phyloP scores from a whole-genome alignment of 164 flowering plant species.

The Berberis thunbergii region DNA sequence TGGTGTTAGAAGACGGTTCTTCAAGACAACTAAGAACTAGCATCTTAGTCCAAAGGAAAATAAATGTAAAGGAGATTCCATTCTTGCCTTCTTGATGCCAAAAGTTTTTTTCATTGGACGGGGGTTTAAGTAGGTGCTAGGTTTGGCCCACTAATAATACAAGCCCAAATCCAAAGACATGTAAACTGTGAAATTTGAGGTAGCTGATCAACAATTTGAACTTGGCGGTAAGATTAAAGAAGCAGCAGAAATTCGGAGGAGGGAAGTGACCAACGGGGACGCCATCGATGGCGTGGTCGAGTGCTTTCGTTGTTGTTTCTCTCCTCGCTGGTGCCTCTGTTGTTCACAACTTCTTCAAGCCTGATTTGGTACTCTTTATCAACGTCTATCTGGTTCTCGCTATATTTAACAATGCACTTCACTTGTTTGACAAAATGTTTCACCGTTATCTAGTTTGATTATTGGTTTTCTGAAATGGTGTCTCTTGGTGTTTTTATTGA shows the following conservation, averaged over 20 bases:
- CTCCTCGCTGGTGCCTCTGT: conserved; percentile 70
- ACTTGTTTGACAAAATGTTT: conserved; percentile 9
- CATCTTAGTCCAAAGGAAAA: too few species aligned
- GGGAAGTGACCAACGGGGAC: conserved; percentile 59
- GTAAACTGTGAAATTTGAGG: too few species aligned
- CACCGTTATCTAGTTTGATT: not conserved
- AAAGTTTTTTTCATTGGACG: too few species aligned
- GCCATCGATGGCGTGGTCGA: conserved; percentile 57
- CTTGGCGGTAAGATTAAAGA: not conserved
- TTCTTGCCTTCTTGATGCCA: too few species aligned
- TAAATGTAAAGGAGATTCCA: too few species aligned
- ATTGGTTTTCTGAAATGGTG: not conserved
- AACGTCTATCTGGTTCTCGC: not conserved
- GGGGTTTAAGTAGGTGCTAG: too few species aligned
- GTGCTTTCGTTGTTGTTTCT: conserved; percentile 51
- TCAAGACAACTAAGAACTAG: too few species aligned
- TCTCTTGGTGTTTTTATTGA: not conserved
- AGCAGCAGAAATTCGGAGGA: conserved; percentile 46
- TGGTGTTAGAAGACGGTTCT: too few species aligned
- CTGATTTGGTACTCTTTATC: conserved; percentile 40
- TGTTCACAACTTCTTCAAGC: conserved; percentile 71
- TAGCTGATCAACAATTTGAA: too few species aligned
- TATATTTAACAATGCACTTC: not conserved
- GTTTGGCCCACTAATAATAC: too few species aligned
- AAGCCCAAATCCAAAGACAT: too few species aligned